These are phyloP conservation scores for Plectosphaerella sp. DNA, from an alignment of 2,329 filamentous ascomycete species.

Conservation along the genomic window DNA sequence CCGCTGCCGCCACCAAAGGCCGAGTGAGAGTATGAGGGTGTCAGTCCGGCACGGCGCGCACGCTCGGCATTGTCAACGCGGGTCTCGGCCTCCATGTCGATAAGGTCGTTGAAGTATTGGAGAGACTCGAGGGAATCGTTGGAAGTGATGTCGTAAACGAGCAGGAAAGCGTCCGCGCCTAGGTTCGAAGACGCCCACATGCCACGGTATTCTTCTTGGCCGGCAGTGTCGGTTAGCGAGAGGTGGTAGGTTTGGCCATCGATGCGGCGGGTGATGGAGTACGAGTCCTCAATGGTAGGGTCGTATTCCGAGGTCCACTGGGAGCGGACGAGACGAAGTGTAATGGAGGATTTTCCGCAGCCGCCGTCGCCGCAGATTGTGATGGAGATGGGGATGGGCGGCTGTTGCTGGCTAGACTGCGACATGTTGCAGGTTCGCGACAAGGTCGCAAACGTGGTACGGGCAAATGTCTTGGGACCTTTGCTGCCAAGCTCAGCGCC, in stretches of 20 bases:
- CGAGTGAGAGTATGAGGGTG: constrained; percentile 21
- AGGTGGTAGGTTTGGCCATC: constrained; percentile 80
- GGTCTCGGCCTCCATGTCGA: constrained; percentile 76
- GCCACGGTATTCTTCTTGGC: constrained; percentile 85
- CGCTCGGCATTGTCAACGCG: constrained; percentile 57
- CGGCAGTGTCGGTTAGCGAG: constrained; percentile 75
- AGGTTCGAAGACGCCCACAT: constrained; percentile 81
- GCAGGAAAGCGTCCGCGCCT: constrained; percentile 74
- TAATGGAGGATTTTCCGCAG: constrained; percentile 82
- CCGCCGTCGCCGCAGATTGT: constrained; percentile 85
- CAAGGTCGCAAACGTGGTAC: too few relatives aligned
- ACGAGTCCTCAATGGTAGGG: constrained; percentile 79
- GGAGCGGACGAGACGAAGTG: constrained; percentile 73
- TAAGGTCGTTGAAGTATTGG: constrained; percentile 76
- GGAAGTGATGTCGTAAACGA: constrained; percentile 84
- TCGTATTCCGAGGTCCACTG: constrained; percentile 84
- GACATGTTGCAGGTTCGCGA: too few relatives aligned
- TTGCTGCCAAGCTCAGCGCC: too few relatives aligned
- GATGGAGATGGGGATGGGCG: constrained; percentile 60
- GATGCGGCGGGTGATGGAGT: constrained; percentile 74
- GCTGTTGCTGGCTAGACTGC: constrained; percentile 11
- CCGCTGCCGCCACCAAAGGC: constrained; percentile 26
- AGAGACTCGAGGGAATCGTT: constrained; percentile 64
- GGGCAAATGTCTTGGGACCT: too few relatives aligned
- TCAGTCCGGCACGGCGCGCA: constrained; percentile 38